Base-by-base conservation (phyloP, 83 land plant genomes). In the Picea abies region DNA sequence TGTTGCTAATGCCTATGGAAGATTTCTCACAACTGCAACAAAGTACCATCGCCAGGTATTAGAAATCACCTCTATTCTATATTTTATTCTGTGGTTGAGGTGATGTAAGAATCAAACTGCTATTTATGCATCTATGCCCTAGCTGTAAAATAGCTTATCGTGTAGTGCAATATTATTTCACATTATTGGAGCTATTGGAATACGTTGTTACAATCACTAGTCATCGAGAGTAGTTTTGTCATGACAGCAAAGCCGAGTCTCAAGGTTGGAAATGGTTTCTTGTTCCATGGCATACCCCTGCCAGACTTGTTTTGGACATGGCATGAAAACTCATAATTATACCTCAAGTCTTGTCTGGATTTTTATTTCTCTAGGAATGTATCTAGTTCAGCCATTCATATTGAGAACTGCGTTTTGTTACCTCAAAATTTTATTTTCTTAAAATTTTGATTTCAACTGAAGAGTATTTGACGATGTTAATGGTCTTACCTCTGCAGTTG, bases 41-140 rank as follows among this genome's bases (percentile, higher is more conserved):
- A 71, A 73, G 16, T 91, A 94, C 67, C 95, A 94, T 80, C 83
- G 84, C 49, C 86, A 91, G 93, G 93, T 91, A 80, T 12, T 12
- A 56, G 14, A 56, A 11, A 56, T 66, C 14, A 41, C 23, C 10
- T 41, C 16, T 63, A 25, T 49, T 52, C 68, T 23, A n/a, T 29
- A 39, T 11, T 12, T 39, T 22, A 41, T 63, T 2, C 22, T 5
- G n/a, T 11, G 14, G 12, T 52, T 16, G 73, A 16, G 19, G 19
- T 3, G 16, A 35, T 5, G 41, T 69, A 6, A 37, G 73, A 70
- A 2, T 37, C 35, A 7, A 37, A 5, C 44, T 17, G 44, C 6
- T 7, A 5, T 5, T 70, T 11, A 35, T 70, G 8, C 47, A 37
- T 15, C 19, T 35, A 32, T 64, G 25, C 17, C 32, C 32, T 16